Evolutionary conservation across 495 filamentous ascomycete genomes (phyloP).

Genomic region (Trichoderma reesei): DNA sequence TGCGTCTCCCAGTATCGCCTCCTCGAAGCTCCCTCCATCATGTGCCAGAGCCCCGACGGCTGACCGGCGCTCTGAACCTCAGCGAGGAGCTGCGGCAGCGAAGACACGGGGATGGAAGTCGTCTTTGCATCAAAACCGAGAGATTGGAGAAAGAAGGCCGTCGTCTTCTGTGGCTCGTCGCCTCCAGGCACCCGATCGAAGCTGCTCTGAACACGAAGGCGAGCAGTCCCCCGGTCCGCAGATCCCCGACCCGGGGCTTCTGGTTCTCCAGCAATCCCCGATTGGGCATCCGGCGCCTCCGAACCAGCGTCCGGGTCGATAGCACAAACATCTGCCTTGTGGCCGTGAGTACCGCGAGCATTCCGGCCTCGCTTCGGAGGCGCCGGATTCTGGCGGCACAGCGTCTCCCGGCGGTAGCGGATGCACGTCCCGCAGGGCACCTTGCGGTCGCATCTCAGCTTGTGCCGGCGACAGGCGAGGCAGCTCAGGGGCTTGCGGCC

Average conservation of each 20-base stretch:
- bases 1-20: constrained; percentile 5
- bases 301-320: neutral
- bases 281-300: neutral
- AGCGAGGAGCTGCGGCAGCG: neutral
- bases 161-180: neutral
- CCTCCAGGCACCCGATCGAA: neutral
- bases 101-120: neutral
- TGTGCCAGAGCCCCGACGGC: neutral
- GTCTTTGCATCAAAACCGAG: neutral
- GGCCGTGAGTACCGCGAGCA: no score
- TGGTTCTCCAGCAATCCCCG: neutral
- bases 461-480: neutral
- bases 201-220: neutral
- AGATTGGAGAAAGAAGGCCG: neutral
- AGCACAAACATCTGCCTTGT: neutral
- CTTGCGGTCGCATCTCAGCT: constrained; percentile 3
- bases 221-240: neutral
- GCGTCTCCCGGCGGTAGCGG: neutral
- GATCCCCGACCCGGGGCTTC: neutral
- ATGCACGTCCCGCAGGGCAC: neutral
- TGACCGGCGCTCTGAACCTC: neutral
- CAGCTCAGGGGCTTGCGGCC: constrained; percentile 1
- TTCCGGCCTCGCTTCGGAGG: neutral
- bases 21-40: neutral
- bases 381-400: constrained; percentile 2